Evolutionary conservation across 2,329 filamentous ascomycete species (phyloP), one percentile per base, ranked within the genome.

Genomic region (Ciborinia camelliae): DNA sequence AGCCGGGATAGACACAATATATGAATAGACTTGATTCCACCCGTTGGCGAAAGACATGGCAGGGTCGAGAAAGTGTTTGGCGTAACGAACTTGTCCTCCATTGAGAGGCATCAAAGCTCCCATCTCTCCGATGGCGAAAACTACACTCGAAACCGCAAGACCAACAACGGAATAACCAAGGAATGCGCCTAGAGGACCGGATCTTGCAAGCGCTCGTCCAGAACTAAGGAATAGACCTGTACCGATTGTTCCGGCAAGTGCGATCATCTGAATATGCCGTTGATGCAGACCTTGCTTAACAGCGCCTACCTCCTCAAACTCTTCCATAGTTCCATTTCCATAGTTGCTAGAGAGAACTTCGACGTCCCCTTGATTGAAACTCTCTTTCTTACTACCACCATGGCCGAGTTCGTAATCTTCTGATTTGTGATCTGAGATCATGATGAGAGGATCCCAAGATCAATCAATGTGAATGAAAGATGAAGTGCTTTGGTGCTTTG

Each of bases 161-260:
- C 73, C 71, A 62, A 75, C 73, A 26, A 76, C 66, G n/a, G 74
- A 70, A 47, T 72, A 63, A 51, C 74, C 76, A 23, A 77, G 74
- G 59, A 82, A 74, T 32, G 81, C 76, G 55, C 80, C 79, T 9
- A 75, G 76, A 45, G 81, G 82, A 26, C 82, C 82, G 70, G 79
- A 80, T 7, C 74, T 79, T 12, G 78, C 76, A 60, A 83, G 76
- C 3, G 80, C 79, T 59, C 74, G 71, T 32, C 81, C 82, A 48
- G 79, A 79, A 41, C 81, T 80, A 57, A 84, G 79, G 71, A 84
- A 85, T 4, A 84, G 75, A 72, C 82, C 82, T 37, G 82, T 83
- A 50, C 82, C 82, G 65, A 79, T 78, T 23, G 78, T 75, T 54
- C 78, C 78, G 1, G 77, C 77, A 28, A 79, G 74, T 14, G 78